Conservation (phyloP, 2,329 filamentous ascomycete species). For the Alternaria sp. region DNA sequence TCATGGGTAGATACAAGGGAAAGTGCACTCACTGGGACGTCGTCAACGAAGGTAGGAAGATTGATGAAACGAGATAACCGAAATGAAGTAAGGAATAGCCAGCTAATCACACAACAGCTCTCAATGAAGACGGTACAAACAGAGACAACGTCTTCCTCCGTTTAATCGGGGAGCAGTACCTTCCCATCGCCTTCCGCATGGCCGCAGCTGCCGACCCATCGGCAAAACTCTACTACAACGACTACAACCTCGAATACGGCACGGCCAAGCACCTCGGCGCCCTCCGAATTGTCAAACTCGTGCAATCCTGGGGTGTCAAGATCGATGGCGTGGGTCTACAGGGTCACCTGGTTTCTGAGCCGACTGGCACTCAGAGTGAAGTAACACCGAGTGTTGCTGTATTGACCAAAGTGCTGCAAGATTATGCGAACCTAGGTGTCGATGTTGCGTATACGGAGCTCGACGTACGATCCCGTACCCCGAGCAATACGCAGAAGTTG, state of each 20-base stretch:
- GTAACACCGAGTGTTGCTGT: constrained; percentile 56
- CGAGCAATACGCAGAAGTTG: constrained; percentile 53
- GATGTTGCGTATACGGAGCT: constrained; percentile 70
- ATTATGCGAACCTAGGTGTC: constrained; percentile 62
- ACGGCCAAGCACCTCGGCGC: constrained; percentile 53
- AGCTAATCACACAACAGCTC: constrained; percentile 43
- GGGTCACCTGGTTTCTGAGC: constrained; percentile 62
- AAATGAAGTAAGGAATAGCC: not conserved
- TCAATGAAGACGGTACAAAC: constrained; percentile 66
- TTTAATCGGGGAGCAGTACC: constrained; percentile 64
- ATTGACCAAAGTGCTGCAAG: constrained; percentile 58
- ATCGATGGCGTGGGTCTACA: constrained; percentile 71
- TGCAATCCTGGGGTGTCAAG: constrained; percentile 52
- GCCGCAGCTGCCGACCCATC: constrained; percentile 65
- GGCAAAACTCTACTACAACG: constrained; percentile 69
- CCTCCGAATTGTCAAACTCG: constrained; percentile 45
- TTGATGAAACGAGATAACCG: not conserved
- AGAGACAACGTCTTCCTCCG: constrained; percentile 63
- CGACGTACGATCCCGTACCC: constrained; percentile 62
- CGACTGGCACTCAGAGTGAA: constrained; percentile 54
- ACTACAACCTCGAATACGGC: constrained; percentile 69
- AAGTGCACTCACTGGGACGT: constrained; percentile 51
- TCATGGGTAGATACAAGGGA: constrained; percentile 49
- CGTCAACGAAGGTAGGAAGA: constrained; percentile 43
- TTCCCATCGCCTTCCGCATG: constrained; percentile 65